phyloP scores from a whole-genome alignment of 2,329 filamentous ascomycete genomes.

The Alternaria sp. region DNA sequence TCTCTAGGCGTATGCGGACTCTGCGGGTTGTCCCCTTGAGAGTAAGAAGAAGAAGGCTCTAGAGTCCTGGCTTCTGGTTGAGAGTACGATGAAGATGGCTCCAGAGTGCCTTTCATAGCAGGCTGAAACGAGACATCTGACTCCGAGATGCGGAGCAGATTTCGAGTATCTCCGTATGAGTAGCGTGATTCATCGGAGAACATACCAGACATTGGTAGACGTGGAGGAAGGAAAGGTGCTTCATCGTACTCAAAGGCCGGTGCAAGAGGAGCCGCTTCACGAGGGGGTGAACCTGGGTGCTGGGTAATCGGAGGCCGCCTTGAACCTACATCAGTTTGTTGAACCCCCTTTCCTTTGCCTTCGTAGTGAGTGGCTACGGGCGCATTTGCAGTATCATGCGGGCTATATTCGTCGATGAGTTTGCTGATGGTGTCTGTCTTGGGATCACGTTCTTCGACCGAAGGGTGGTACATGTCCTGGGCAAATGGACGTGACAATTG shows the following conservation, averaged over 20 bases:
- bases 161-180: conserved; percentile 47
- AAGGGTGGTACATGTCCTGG: conserved; percentile 20
- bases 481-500: conserved; percentile 18
- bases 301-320: conserved; percentile 16
- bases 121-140: conserved; percentile 1
- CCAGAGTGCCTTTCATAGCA: conserved; percentile 6
- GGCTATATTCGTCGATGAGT: conserved; percentile 40
- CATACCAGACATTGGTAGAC: conserved; percentile 25
- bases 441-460: conserved; percentile 14
- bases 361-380: conserved; percentile 6
- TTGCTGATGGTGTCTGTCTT: conserved; percentile 45
- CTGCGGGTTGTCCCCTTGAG: conserved; percentile 21
- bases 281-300: conserved; percentile 31
- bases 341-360: not conserved
- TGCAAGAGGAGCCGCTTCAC: conserved; percentile 30
- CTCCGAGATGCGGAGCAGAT: conserved; percentile 36
- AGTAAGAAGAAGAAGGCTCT: conserved; percentile 38
- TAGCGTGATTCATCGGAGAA: conserved; percentile 36
- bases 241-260: conserved; percentile 35
- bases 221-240: conserved; percentile 4
- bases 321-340: not conserved
- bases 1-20: conserved; percentile 29
- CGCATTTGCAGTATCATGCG: conserved; percentile 8
- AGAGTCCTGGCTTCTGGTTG: conserved; percentile 15
- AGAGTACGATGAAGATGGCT: conserved; percentile 35